Evolutionary conservation across 257 asterid genomes (phyloP).

Genomic region (Capsicum pubescens): DNA sequence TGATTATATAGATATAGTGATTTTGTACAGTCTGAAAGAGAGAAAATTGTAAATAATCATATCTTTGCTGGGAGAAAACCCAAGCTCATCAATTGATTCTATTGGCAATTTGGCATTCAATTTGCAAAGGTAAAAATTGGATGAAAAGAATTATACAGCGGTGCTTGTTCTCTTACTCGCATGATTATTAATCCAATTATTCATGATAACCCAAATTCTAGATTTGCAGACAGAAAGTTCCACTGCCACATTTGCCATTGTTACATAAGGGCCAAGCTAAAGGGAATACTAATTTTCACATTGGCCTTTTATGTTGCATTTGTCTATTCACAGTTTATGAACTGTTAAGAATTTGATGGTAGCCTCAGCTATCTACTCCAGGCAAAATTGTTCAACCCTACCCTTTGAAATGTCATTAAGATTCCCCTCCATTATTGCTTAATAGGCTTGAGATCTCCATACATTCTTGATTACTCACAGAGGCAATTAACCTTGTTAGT

Average conservation of each 20-base stretch:
- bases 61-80: conserved; percentile 9
- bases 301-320: background rate
- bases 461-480: background rate
- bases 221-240: background rate
- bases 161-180: background rate
- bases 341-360: background rate
- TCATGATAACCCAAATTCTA: background rate
- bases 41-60: conserved; percentile 11
- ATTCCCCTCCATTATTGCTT: background rate
- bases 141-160: background rate
- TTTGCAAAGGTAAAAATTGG: background rate
- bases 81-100: background rate
- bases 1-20: conserved; percentile 15
- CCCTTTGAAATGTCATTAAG: background rate
- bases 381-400: background rate
- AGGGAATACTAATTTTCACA: too few relatives aligned
- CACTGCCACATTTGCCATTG: background rate
- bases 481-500: background rate
- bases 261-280: background rate
- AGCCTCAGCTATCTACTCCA: background rate
- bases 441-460: background rate
- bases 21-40: conserved; percentile 17
- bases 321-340: background rate
- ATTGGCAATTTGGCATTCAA: background rate
- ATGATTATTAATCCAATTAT: background rate